phyloP scores from a whole-genome alignment of 2,329 filamentous ascomycete species.

The Hymenoscyphus linearis region DNA sequence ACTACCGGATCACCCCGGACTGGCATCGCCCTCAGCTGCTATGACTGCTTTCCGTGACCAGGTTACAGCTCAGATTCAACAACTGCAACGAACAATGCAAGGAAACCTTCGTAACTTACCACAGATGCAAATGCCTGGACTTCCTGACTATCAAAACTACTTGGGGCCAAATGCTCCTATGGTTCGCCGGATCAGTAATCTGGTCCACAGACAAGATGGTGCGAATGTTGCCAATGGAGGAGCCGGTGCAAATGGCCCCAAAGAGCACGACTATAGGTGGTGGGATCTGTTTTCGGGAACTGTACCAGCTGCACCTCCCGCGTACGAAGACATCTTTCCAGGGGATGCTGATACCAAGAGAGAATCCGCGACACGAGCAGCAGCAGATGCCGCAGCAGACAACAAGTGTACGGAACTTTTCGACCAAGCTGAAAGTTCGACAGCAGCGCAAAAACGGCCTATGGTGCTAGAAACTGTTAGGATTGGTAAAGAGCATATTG shows the following conservation, averaged over 20 bases:
- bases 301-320: constrained; percentile 55
- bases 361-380: constrained; percentile 51
- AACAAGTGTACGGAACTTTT: constrained; percentile 50
- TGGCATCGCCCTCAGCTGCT: constrained; percentile 53
- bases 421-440: constrained; percentile 38
- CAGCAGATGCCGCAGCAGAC: constrained; percentile 54
- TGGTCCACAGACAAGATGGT: constrained; percentile 49
- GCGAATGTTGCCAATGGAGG: constrained; percentile 34
- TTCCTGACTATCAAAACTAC: constrained; percentile 70
- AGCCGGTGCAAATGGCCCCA: constrained; percentile 33
- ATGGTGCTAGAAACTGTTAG: constrained; percentile 41
- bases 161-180: constrained; percentile 49
- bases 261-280: constrained; percentile 54
- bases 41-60: constrained; percentile 70
- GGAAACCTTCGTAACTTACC: constrained; percentile 57
- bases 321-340: constrained; percentile 77
- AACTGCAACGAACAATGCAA: constrained; percentile 70
- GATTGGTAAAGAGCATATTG: constrained; percentile 57
- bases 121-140: constrained; percentile 54
- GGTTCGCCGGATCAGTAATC: constrained; percentile 65
- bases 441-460: constrained; percentile 37
- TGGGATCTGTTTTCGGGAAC: constrained; percentile 59
- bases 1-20: constrained; percentile 20
- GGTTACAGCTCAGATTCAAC: constrained; percentile 66
- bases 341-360: constrained; percentile 49